Evolutionary conservation across 208 protist species (phyloP).

Genomic region (Crithidia brevicula): DNA sequence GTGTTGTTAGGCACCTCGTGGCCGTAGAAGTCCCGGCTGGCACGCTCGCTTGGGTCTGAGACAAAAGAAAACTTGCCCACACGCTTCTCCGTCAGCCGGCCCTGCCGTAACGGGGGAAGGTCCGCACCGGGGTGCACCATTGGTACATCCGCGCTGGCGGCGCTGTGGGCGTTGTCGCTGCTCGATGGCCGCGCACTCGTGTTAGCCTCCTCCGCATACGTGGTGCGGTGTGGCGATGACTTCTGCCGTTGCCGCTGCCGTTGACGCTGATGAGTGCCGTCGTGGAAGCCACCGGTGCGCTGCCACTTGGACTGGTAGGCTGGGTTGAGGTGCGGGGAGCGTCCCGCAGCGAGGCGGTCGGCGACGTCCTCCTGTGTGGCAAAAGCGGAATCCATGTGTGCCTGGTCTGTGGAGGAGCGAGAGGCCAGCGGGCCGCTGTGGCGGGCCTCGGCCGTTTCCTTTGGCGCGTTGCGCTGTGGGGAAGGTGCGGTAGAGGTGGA

Average conservation of each 20-base stretch:
- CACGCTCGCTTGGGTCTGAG: conserved; percentile 25
- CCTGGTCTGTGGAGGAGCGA: neutral
- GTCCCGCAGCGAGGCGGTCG: neutral
- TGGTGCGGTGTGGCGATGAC: neutral
- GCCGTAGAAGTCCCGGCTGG: conserved; percentile 20
- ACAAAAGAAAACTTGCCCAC: conserved; percentile 60
- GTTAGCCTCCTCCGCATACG: neutral
- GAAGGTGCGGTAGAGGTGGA: neutral
- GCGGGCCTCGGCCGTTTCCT: too few species aligned
- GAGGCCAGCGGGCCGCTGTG: too few species aligned
- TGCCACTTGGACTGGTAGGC: conserved; percentile 13
- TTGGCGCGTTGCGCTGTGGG: too few species aligned
- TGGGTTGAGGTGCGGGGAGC: conserved; percentile 6
- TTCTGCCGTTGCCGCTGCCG: neutral
- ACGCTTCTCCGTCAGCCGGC: conserved; percentile 6
- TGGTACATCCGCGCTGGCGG: conserved; percentile 5
- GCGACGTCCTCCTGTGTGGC: neutral
- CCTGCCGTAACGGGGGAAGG: neutral
- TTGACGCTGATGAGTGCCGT: too few species aligned
- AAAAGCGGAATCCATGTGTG: neutral
- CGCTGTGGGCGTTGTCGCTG: too few species aligned
- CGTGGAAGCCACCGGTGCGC: too few species aligned
- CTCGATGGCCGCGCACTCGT: neutral
- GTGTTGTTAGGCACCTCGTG: conserved; percentile 66
- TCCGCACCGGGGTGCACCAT: conserved; percentile 15